Evolutionary conservation across 2,329 filamentous ascomycete genomes (phyloP), one percentile per base, ranked within the genome.

Genomic region (Fusarium circinatum): DNA sequence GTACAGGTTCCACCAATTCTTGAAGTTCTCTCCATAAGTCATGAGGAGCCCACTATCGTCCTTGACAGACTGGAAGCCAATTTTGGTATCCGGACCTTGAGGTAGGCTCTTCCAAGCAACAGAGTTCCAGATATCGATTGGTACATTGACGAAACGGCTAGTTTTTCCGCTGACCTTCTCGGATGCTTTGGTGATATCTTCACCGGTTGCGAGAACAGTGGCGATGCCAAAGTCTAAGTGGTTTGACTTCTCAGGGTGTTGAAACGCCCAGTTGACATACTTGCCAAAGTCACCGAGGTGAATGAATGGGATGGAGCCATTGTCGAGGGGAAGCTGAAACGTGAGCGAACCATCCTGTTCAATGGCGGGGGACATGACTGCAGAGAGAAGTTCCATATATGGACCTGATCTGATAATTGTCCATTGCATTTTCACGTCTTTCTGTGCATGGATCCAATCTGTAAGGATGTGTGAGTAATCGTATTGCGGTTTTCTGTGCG

Each of bases 71-170:
- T 54, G 32, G 30, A 54, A 54, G n/a, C 32, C 49, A 26, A 54
- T 12, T 2, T 28, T 54, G 1, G 49, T 54, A 9, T 54, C 32
- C 1, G 18, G 2, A 2, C 49, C 49, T 3, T 54, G 5, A 0
- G 49, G 49, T 2, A 54, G 32, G 2, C 7, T 8, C 24, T 54
- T 38, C 49, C 49, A 54, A 1, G 49, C 49, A 4, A 26, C 32
- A 3, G 32, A 38, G 49, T 54, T 54, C 49, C 49, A 54, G 8
- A 54, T 12, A 5, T 38, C 49, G 6, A 54, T 38, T 0, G 49
- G 32, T 3, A 38, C 32, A 7, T 54, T 54, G 18, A 28, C 5
- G 0, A 38, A 54, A 2, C 49, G 49, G 0, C 49, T 54, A 2
- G 14, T 0, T 2, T 38, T 54, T 6, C 49, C 10, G 14, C 4